phyloP scores from a whole-genome alignment of 2,329 filamentous ascomycete species.

The Macrophomina pseudophaseolina region DNA sequence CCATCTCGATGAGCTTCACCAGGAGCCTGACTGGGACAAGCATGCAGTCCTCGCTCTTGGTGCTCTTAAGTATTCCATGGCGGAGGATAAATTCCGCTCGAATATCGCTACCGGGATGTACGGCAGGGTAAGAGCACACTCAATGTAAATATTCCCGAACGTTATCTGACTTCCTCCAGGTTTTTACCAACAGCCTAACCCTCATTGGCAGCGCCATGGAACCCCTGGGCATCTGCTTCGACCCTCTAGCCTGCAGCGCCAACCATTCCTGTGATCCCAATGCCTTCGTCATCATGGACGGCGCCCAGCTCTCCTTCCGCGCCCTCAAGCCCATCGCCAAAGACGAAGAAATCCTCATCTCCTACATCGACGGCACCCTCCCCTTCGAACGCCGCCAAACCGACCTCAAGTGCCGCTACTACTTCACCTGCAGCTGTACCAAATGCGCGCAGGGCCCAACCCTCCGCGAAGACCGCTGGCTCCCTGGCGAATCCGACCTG shows the following conservation, averaged over 20 bases:
- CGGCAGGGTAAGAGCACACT: slow-evolving; percentile 45
- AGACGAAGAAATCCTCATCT: slow-evolving; percentile 64
- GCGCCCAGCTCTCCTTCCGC: slow-evolving; percentile 55
- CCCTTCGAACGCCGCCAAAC: slow-evolving; percentile 56
- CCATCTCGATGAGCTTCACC: slow-evolving; percentile 56
- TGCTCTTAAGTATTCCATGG: slow-evolving; percentile 58
- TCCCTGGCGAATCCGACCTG: background rate
- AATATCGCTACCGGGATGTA: slow-evolving; percentile 43
- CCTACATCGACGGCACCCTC: slow-evolving; percentile 64
- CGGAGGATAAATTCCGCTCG: slow-evolving; percentile 43
- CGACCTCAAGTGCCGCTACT: slow-evolving; percentile 61
- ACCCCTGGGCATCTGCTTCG: slow-evolving; percentile 63
- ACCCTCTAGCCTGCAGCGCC: slow-evolving; percentile 59
- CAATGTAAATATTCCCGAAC: slow-evolving; percentile 23
- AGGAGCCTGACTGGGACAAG: slow-evolving; percentile 47
- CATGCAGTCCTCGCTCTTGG: slow-evolving; percentile 61
- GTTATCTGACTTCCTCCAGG: slow-evolving; percentile 38
- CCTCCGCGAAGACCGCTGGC: slow-evolving; percentile 49
- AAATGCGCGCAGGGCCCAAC: slow-evolving; percentile 51
- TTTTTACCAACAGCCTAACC: slow-evolving; percentile 64
- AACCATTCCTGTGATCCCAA: slow-evolving; percentile 70
- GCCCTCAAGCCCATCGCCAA: slow-evolving; percentile 58
- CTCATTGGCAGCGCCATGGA: slow-evolving; percentile 62
- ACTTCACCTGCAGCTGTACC: slow-evolving; percentile 62
- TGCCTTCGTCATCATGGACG: slow-evolving; percentile 62